A percentile compares a stretch with the other conserved stretches of the same genome.
Conservation (phyloP, 2,329 filamentous ascomycete species). For the Metarhizium sp. region DNA sequence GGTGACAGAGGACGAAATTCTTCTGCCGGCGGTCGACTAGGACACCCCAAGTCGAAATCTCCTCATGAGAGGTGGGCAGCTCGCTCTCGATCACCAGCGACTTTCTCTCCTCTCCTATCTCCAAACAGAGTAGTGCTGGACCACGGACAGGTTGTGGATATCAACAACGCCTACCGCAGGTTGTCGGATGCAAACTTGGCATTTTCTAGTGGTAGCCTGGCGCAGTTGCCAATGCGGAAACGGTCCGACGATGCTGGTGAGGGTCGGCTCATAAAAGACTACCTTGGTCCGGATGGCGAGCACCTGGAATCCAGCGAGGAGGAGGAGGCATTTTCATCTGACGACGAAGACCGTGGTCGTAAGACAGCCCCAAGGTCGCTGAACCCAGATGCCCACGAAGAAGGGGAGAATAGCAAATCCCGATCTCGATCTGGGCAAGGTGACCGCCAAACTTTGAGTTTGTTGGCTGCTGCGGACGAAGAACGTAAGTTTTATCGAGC, state of each 20-base stretch:
- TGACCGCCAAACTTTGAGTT: slow-evolving; percentile 42
- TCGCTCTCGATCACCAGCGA: slow-evolving; percentile 28
- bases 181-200: slow-evolving; percentile 64
- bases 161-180: slow-evolving; percentile 59
- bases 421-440: slow-evolving; percentile 23
- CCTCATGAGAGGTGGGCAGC: slow-evolving; percentile 37
- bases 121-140: slow-evolving; percentile 40
- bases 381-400: slow-evolving; percentile 29
- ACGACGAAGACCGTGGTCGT: slow-evolving; percentile 59
- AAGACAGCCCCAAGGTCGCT: slow-evolving; percentile 41
- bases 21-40: slow-evolving; percentile 24
- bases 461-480: slow-evolving; percentile 68
- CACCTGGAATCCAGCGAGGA: slow-evolving; percentile 63
- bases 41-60: slow-evolving; percentile 39
- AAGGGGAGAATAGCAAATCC: slow-evolving; percentile 23
- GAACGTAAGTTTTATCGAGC: slow-evolving; percentile 50
- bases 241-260: slow-evolving; percentile 29
- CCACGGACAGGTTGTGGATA: slow-evolving; percentile 54
- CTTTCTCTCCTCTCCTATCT: slow-evolving; percentile 16
- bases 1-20: slow-evolving; percentile 34
- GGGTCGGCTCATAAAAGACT: slow-evolving; percentile 59
- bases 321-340: slow-evolving; percentile 52
- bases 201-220: slow-evolving; percentile 52
- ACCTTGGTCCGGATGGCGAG: slow-evolving; percentile 55
- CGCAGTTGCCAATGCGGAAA: slow-evolving; percentile 51